Evolutionary conservation across 352 stramenopile genomes (phyloP), one percentile per base, ranked within the genome.

Genomic region (Pythium plurisporium): DNA sequence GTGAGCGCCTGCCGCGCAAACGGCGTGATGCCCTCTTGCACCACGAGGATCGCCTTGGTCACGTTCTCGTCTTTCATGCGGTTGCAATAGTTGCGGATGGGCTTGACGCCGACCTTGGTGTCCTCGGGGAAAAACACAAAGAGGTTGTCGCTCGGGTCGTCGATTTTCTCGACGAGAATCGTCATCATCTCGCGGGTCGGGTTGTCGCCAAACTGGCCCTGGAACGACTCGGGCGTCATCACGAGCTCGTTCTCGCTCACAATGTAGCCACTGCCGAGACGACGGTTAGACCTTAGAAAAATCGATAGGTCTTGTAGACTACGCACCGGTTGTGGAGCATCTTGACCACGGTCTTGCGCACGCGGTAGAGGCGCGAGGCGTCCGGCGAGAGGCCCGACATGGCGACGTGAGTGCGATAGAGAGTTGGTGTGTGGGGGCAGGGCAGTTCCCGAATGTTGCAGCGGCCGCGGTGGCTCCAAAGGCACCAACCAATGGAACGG

Each of bases 91-190:
- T 89, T 93, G 55, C 85, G 82, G 62, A 99, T 99, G 27, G 96
- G 94, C 76, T 98, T 99, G 40, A 99, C 96, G 49, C 96, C 96
- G 27, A 99, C 95, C 72, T 99, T 99, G 69, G 98, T 98, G 65
- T 99, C 97, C 61, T 99, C 92, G 0, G 97, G 96, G 74, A 99
- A 99, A 70, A 99, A 99, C 3, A 99, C 96, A 68, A 99, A 99
- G 47, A 99, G 82, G 72, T 96, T 91, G 71, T 98, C 94, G 57
- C 80, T 92, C 25, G 90, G 82, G 65, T 98, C 94, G 71, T 94
- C 85, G 48, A 94, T 91, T 60, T 94, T 94, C 62, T 94, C 85
- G 25, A 91, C 96, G 34, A 99, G 77, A 70, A 99, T 98, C 31
- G 95, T 99, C 82, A 99, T 92, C 64, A 95, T 92, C 64, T 98